Conservation (phyloP, 306 rosid genomes). For the Vigna mungo region DNA sequence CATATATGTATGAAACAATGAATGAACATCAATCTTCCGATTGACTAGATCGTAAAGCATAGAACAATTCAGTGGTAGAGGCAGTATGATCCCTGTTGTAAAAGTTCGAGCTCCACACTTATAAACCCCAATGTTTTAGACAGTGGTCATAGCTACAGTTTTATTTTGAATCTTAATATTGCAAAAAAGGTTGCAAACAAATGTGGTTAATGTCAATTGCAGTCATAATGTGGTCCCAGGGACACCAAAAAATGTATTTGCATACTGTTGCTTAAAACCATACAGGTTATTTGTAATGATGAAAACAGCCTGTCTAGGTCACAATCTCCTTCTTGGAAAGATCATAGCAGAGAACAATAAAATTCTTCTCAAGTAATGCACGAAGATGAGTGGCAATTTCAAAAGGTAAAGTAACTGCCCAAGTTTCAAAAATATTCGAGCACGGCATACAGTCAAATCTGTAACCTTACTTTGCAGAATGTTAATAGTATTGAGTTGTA, state of each 20-base stretch:
- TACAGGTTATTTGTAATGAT: neutral
- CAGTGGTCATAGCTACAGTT: neutral
- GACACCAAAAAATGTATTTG: neutral
- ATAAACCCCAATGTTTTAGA: neutral
- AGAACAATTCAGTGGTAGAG: neutral
- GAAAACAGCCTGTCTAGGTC: neutral
- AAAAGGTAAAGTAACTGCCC: neutral
- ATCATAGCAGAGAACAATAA: neutral
- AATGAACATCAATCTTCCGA: neutral
- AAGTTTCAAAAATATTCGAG: neutral
- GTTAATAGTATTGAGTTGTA: neutral
- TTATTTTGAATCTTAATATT: neutral
- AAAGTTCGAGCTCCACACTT: constrained; percentile 2
- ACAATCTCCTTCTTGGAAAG: neutral
- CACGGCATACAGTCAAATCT: neutral
- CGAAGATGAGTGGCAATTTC: neutral
- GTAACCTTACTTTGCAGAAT: neutral
- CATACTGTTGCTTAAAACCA: neutral
- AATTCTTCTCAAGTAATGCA: neutral
- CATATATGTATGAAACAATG: neutral
- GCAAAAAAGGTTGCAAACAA: neutral
- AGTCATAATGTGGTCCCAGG: neutral
- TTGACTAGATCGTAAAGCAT: neutral
- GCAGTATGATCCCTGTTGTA: neutral
- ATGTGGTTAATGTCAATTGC: neutral